A percentile compares a stretch with the other conserved stretches of the same genome.
Evolutionary conservation across 345 rosid species (phyloP).

Genomic region (Schrenkiella parvula): DNA sequence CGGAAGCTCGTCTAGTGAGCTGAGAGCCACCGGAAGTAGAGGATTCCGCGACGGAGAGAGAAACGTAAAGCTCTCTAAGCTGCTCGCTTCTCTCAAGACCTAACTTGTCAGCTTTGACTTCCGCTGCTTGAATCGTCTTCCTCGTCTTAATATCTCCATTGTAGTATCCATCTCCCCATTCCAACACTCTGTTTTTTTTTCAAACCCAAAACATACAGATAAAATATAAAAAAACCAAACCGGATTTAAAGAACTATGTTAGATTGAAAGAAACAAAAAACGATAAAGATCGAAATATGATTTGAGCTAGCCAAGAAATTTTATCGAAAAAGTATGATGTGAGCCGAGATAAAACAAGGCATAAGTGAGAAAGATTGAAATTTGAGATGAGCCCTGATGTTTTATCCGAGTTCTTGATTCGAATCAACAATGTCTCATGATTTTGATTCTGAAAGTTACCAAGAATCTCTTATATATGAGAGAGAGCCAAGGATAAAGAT

Average conservation of each 20-base stretch:
- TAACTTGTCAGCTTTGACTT: constrained; percentile 55
- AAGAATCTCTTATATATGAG: not conserved
- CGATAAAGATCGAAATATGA: too few species aligned
- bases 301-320: too few species aligned
- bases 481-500: not conserved
- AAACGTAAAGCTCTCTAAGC: constrained; percentile 71
- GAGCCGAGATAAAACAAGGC: too few species aligned
- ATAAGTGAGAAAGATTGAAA: not conserved
- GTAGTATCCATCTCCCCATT: constrained; percentile 94
- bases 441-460: not conserved
- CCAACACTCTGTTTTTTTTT: constrained; percentile 49
- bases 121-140: constrained; percentile 76
- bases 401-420: constrained; percentile 1
- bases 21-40: constrained; percentile 44
- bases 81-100: constrained; percentile 92
- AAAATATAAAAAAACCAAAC: not conserved
- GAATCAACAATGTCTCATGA: not conserved
- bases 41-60: constrained; percentile 58
- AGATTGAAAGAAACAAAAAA: too few species aligned
- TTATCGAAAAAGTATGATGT: too few species aligned
- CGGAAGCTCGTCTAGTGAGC: constrained; percentile 47
- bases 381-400: not conserved
- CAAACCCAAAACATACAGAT: not conserved
- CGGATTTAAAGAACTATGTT: too few species aligned
- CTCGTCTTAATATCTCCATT: constrained; percentile 97